Conservation (phyloP, 306 rosid species). For the Acacia acuminata region DNA sequence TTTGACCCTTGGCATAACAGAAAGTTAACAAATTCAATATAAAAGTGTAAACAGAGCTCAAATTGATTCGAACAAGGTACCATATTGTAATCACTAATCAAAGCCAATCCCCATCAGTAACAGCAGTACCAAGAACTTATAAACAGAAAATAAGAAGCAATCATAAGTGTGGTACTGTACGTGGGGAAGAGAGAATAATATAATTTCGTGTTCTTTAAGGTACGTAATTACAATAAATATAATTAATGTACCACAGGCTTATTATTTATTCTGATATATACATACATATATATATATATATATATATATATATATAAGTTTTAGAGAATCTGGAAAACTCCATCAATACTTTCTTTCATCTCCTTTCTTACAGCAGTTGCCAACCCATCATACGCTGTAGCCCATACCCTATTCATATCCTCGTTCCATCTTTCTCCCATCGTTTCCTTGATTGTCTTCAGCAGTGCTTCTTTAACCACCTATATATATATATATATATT, state of each 20-base stretch:
- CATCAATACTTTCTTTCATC: neutral
- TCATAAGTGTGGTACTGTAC: neutral
- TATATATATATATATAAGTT: neutral
- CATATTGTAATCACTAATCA: neutral
- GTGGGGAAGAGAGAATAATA: neutral
- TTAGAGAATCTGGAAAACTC: neutral
- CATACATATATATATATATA: too few species aligned
- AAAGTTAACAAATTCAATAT: neutral
- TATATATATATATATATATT: neutral
- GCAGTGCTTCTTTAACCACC: neutral
- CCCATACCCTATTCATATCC: neutral
- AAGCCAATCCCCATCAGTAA: neutral
- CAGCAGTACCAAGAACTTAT: neutral
- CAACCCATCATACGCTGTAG: neutral
- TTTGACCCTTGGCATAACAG: neutral
- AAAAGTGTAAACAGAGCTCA: neutral
- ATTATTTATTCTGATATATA: neutral
- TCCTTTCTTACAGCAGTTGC: neutral
- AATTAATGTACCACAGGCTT: too few species aligned
- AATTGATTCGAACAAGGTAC: neutral
- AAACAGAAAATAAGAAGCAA: neutral
- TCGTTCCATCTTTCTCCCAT: neutral
- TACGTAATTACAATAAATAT: neutral
- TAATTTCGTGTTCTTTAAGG: neutral
- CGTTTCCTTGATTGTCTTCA: neutral